Percentiles rank a stretch among this genome's conserved stretches.
Evolutionary conservation across 2,329 filamentous ascomycete genomes (phyloP).

Genomic region (Aspergillus cejpii): DNA sequence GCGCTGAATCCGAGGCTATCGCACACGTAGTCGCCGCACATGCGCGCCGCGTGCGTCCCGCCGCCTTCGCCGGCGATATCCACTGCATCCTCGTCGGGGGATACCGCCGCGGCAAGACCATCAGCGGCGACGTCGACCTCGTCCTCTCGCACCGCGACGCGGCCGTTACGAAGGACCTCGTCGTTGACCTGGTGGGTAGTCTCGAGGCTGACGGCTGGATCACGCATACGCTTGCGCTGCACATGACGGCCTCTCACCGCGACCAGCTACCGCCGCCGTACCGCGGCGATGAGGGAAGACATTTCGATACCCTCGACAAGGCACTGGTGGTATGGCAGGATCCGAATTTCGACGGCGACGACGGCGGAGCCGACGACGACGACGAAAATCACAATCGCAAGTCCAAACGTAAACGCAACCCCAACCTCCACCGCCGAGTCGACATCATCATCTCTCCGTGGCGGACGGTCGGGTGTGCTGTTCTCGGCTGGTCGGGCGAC

Average conservation of each 20-base stretch:
- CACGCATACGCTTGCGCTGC: conserved; percentile 72
- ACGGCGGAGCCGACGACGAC: conserved; percentile 7
- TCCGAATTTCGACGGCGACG: conserved; percentile 44
- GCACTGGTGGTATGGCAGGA: conserved; percentile 89
- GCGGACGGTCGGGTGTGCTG: conserved; percentile 79
- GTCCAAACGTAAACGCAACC: conserved; percentile 45
- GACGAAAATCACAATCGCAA: conserved; percentile 7
- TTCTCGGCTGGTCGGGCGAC: conserved; percentile 81
- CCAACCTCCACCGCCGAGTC: conserved; percentile 72
- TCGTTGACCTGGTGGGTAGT: conserved; percentile 62
- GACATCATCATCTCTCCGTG: conserved; percentile 89
- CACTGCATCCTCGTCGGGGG: conserved; percentile 67
- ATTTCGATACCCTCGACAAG: conserved; percentile 85
- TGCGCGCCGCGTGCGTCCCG: conserved; percentile 56
- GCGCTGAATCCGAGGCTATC: conserved; percentile 67
- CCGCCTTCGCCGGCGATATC: conserved; percentile 40
- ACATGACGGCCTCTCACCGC: conserved; percentile 62
- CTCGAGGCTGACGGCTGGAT: conserved; percentile 66
- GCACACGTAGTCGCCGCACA: conserved; percentile 57
- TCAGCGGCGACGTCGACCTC: conserved; percentile 77
- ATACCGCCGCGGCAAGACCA: conserved; percentile 68
- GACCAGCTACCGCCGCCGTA: conserved; percentile 60
- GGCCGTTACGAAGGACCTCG: conserved; percentile 58
- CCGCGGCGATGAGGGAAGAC: conserved; percentile 41
- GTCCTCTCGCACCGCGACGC: conserved; percentile 74